These are phyloP conservation scores for Solanum dulcamara DNA, from an alignment of 257 asterid species.

Conservation along the genomic window DNA sequence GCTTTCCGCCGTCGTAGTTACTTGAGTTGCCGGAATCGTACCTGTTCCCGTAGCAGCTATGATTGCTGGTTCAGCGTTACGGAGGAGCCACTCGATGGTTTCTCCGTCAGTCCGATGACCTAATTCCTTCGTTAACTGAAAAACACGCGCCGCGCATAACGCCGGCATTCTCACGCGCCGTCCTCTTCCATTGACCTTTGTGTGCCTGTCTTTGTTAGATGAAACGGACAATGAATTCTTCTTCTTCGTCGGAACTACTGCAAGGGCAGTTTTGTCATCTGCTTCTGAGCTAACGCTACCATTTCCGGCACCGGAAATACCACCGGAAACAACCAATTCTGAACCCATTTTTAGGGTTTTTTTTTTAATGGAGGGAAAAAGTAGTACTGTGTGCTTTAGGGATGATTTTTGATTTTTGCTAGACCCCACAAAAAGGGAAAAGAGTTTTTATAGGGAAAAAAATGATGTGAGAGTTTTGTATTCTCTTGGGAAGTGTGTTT, in stretches of 20 bases:
- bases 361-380: background rate
- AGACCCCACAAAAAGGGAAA: background rate
- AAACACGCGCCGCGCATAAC: conserved; percentile 65
- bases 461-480: background rate
- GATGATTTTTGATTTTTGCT: background rate
- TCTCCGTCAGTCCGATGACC: conserved; percentile 76
- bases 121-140: conserved; percentile 71
- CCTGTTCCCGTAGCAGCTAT: conserved; percentile 66
- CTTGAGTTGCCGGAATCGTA: conserved; percentile 32
- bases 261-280: background rate
- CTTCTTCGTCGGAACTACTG: background rate
- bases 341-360: conserved; percentile 1
- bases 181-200: conserved; percentile 80
- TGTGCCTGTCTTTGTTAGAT: conserved; percentile 52
- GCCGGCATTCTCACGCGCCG: conserved; percentile 85
- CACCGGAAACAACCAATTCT: background rate
- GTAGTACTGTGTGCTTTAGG: background rate
- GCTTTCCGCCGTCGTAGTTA: conserved; percentile 11
- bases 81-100: conserved; percentile 84
- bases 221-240: background rate
- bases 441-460: background rate
- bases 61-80: conserved; percentile 52
- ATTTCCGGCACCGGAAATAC: background rate
- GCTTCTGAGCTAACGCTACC: background rate
- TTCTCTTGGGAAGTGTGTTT: background rate